Percentiles rank a stretch among this genome's conserved stretches.
Evolutionary conservation across 495 filamentous ascomycete genomes (phyloP).

Genomic region (Elaphomyces granulatus): DNA sequence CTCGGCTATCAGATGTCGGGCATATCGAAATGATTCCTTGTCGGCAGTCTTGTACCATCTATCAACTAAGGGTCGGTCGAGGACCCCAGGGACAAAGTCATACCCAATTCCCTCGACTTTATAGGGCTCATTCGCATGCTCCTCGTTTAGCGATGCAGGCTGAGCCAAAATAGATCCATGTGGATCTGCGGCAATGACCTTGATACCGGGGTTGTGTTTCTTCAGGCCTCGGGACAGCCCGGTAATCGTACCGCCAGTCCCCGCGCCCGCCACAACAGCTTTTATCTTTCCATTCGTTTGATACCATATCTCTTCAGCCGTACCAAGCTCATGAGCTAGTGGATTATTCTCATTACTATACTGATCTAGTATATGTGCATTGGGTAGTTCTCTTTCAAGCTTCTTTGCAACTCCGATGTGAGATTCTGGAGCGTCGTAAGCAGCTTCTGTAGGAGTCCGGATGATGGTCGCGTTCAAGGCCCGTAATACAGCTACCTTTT

Average conservation of each 20-base stretch:
- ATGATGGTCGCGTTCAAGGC: slow-evolving; percentile 96
- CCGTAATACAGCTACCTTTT: slow-evolving; percentile 89
- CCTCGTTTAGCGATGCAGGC: slow-evolving; percentile 61
- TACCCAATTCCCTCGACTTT: slow-evolving; percentile 99
- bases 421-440: slow-evolving; percentile 84
- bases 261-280: slow-evolving; percentile 79
- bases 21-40: slow-evolving; percentile 76
- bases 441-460: slow-evolving; percentile 89
- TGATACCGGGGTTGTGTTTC: slow-evolving; percentile 71
- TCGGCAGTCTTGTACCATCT: slow-evolving; percentile 98
- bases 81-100: slow-evolving; percentile 91
- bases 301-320: slow-evolving; percentile 89
- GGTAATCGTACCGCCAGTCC: slow-evolving; percentile 91
- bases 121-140: slow-evolving; percentile 68
- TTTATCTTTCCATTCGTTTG: slow-evolving; percentile 79
- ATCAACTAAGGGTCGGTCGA: slow-evolving; percentile 69
- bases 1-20: slow-evolving; percentile 79
- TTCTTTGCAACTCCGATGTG: slow-evolving; percentile 91
- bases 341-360: slow-evolving; percentile 90
- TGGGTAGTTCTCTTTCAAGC: slow-evolving; percentile 88
- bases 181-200: slow-evolving; percentile 85
- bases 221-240: slow-evolving; percentile 73
- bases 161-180: slow-evolving; percentile 76
- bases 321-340: slow-evolving; percentile 83
- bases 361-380: slow-evolving; percentile 93